Base-by-base conservation (phyloP, 2,329 filamentous ascomycete genomes). In the Colletotrichum chlorophyti region DNA sequence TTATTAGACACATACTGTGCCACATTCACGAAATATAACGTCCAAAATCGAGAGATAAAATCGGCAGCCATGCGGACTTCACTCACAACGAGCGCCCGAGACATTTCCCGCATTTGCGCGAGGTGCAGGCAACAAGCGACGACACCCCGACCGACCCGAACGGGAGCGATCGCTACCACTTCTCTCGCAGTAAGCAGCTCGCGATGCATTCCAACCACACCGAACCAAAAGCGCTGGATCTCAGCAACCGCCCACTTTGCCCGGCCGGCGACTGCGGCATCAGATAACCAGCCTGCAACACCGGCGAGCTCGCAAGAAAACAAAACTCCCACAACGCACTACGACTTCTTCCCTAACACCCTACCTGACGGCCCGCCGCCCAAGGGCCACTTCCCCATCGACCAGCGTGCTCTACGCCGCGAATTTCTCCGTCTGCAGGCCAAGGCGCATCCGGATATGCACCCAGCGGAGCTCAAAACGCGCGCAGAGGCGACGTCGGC, bases 351-450 rank as follows among this genome's bases (percentile, higher is more conserved):
- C 80, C 93, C 93, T 1, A 71, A 83, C 27, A 91, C 93, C 3
- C 82, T 97, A 4, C 85, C 93, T 0, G 51, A 73, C 1, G 94
- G 94, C 2, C 90, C 92, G 1, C 95, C 95, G 0, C 94, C 94
- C 0, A 52, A 69, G 0, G 89, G 93, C 0, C 82, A 87, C 58
- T 99, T 98, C 81, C 74, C 79, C 12, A 85, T 98, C 68, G 83
- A 96, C 71, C 71, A 84, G 11, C 79, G 83, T 55, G 79, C 83
- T 14, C 84, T 98, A 17, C 90, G 91, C 46, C 84, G 85, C 64
- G 95, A 99, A 71, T 98, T 96, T 76, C 86, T 98, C 12, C 84
- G 86, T 60, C 83, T 97, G 1, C 95, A 99, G 76, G 84, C 87
- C 15, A 81, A 83, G 38, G 84, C 89, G 10, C 91, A 95, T 73